Percentiles rank a stretch among this genome's conserved stretches.
phyloP scores from a whole-genome alignment of 179 eudicot genomes.

The Beta corolliflora region DNA sequence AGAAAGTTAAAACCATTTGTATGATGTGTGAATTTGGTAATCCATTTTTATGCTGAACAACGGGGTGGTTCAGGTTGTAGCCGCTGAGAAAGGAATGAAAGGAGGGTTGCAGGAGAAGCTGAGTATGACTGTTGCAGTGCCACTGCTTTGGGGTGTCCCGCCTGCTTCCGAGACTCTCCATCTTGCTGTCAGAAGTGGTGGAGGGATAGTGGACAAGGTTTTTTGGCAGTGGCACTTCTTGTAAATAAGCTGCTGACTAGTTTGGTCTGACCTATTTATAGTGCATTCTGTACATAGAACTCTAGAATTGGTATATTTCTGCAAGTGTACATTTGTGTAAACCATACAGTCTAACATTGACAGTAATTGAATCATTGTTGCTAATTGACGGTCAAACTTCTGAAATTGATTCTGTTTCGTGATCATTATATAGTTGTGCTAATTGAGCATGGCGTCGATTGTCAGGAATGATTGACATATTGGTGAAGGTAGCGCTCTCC shows the following conservation, averaged over 20 bases:
- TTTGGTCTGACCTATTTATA: constrained; percentile 32
- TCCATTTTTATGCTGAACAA: not conserved
- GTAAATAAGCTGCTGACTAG: constrained; percentile 41
- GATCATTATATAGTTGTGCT: too few species aligned
- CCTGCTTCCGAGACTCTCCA: constrained; percentile 93
- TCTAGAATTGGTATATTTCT: constrained; percentile 23
- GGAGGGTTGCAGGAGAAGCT: constrained; percentile 85
- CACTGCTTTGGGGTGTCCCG: constrained; percentile 97
- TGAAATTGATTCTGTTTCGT: not conserved
- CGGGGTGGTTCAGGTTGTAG: constrained; percentile 59
- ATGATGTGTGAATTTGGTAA: not conserved
- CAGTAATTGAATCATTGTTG: not conserved
- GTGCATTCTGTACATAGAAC: constrained; percentile 47
- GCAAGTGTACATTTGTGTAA: constrained; percentile 16
- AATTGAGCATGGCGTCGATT: too few species aligned
- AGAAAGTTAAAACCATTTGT: not conserved
- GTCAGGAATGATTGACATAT: too few species aligned
- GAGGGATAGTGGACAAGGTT: constrained; percentile 94
- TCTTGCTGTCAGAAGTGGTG: constrained; percentile 89
- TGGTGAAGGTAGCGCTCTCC: too few species aligned
- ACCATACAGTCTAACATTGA: constrained; percentile 1
- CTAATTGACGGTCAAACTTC: not conserved
- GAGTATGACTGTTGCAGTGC: constrained; percentile 91
- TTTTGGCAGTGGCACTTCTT: constrained; percentile 93
- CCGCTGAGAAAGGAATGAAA: constrained; percentile 71